Conservation (phyloP, 495 filamentous ascomycete genomes). For the Choiromyces venosus region DNA sequence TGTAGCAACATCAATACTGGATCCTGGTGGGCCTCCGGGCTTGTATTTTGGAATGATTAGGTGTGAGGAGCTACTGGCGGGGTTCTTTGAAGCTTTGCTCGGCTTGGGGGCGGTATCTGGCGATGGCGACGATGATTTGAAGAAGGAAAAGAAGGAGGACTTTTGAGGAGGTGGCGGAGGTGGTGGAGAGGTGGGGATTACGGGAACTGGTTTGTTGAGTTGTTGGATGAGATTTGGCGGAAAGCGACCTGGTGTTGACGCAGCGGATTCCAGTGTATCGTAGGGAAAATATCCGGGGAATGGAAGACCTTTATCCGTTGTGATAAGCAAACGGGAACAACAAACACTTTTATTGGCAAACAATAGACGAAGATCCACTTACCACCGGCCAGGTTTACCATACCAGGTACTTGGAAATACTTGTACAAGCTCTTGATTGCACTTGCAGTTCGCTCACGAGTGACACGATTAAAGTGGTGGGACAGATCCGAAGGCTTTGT, state of each 20-base stretch:
- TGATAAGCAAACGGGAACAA: conserved; percentile 9
- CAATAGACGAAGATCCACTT: conserved; percentile 36
- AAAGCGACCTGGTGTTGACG: conserved; percentile 66
- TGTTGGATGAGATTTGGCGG: conserved; percentile 24
- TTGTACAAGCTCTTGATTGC: conserved; percentile 75
- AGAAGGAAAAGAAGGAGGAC: conserved; percentile 36
- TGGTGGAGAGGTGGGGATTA: conserved; percentile 46
- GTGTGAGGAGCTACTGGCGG: conserved; percentile 45
- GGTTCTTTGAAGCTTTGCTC: not conserved
- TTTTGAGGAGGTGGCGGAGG: not conserved
- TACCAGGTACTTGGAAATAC: conserved; percentile 72
- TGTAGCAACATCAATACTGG: conserved; percentile 64
- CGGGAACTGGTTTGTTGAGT: conserved; percentile 54
- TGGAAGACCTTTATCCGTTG: conserved; percentile 58
- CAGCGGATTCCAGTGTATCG: conserved; percentile 79
- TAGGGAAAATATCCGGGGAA: conserved; percentile 79
- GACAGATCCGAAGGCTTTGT: conserved; percentile 63
- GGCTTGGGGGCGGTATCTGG: conserved; percentile 23
- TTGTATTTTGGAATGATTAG: conserved; percentile 64
- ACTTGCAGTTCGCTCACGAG: conserved; percentile 59
- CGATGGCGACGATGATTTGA: conserved; percentile 13
- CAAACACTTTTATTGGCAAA: not conserved
- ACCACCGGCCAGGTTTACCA: conserved; percentile 87
- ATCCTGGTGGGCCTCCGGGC: conserved; percentile 53
- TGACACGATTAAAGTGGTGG: conserved; percentile 67